Evolutionary conservation across 2,329 filamentous ascomycete genomes (phyloP).

Genomic region (Aspergillus floridensis): DNA sequence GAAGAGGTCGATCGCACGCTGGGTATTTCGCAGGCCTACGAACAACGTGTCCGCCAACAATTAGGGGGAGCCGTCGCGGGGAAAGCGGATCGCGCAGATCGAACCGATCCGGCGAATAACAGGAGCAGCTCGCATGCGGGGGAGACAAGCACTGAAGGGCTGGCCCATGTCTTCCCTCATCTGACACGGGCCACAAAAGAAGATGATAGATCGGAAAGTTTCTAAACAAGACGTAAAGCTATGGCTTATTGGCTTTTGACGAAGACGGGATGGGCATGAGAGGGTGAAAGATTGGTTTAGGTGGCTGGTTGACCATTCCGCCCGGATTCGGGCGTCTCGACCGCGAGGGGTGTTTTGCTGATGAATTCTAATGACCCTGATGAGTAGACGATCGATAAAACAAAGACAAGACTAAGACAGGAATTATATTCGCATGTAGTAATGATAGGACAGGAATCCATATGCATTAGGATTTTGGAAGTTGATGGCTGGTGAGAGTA

Average conservation of each 20-base stretch:
- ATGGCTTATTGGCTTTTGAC: background rate
- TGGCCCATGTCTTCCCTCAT: conserved; percentile 40
- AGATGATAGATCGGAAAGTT: conserved; percentile 12
- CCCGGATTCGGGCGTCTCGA: background rate
- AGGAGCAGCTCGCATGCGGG: background rate
- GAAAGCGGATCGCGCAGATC: conserved; percentile 1
- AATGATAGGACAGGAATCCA: background rate
- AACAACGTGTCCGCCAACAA: conserved; percentile 38
- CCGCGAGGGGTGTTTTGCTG: background rate
- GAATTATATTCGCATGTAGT: background rate
- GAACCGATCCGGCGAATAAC: background rate
- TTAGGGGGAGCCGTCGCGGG: conserved; percentile 21
- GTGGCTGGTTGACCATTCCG: background rate
- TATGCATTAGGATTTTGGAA: background rate
- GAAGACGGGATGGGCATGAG: background rate
- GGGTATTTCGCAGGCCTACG: conserved; percentile 47
- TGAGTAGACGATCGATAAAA: background rate
- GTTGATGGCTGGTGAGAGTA: background rate
- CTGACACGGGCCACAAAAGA: conserved; percentile 19
- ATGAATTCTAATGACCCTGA: conserved; percentile 6
- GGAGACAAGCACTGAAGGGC: conserved; percentile 16
- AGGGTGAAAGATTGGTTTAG: conserved; percentile 2
- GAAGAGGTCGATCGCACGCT: conserved; percentile 58
- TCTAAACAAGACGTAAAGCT: background rate
- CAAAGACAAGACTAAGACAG: background rate